Evolutionary conservation across 225 moss, liverwort and hornwort genomes (phyloP).

Genomic region (Pseudoscleropodium purum): DNA sequence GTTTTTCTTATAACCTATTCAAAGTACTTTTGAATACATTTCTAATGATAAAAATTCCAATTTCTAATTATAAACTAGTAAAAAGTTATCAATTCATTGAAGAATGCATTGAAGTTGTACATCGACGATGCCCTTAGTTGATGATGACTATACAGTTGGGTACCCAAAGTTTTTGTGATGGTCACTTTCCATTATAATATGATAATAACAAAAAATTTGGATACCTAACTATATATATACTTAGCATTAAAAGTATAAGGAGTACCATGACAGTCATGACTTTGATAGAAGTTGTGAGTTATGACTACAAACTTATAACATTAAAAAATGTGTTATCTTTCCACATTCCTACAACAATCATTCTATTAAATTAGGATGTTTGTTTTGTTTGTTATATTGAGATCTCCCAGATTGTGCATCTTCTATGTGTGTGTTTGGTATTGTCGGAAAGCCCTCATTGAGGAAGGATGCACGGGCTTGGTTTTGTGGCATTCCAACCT

Average conservation of each 20-base stretch:
- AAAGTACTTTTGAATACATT: background rate
- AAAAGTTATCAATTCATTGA: background rate
- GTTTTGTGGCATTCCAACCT: no score
- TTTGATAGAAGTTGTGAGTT: background rate
- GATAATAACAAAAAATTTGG: no score
- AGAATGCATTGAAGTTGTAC: background rate
- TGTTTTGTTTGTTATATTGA: no score
- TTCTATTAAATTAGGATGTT: no score
- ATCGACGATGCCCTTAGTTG: background rate
- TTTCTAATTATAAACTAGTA: background rate
- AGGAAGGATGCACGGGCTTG: no score
- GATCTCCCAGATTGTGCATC: no score
- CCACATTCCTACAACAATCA: background rate
- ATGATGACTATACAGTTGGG: background rate
- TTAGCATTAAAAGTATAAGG: no score
- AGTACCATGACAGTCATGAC: background rate
- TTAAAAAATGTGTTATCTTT: background rate
- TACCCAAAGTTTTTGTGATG: no score
- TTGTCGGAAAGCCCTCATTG: no score
- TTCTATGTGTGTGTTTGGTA: no score
- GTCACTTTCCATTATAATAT: no score
- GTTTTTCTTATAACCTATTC: background rate
- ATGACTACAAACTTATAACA: accelerated
- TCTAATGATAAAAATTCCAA: background rate
- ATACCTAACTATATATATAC: no score